Percentiles rank a stretch among this genome's conserved stretches.
Conservation (phyloP, 2,329 filamentous ascomycete genomes). For the Cladorrhinum sp. region DNA sequence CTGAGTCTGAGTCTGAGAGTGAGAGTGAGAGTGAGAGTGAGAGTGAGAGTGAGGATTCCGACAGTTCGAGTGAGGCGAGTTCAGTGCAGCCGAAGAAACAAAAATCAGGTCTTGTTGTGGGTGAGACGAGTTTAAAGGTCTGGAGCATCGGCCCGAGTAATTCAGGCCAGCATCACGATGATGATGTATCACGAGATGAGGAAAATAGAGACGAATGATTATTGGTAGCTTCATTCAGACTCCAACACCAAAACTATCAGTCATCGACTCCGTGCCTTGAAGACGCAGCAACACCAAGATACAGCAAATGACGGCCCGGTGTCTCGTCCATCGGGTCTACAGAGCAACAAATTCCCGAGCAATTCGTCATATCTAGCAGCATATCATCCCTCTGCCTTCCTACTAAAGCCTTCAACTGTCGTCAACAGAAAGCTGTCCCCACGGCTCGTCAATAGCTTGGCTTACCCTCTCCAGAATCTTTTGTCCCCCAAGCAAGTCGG, state of each 20-base stretch:
- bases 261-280: background rate
- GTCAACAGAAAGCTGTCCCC: conserved; percentile 33
- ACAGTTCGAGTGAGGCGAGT: background rate
- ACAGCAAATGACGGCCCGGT: background rate
- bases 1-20: conserved; percentile 20
- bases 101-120: conserved; percentile 22
- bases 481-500: conserved; percentile 50
- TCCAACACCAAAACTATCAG: background rate
- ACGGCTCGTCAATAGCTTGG: conserved; percentile 47
- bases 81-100: background rate
- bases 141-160: conserved; percentile 37
- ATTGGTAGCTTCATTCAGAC: background rate
- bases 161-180: conserved; percentile 1
- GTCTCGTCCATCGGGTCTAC: background rate
- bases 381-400: too few species aligned
- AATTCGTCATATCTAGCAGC: background rate
- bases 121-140: conserved; percentile 45
- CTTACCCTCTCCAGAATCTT: conserved; percentile 52
- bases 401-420: conserved; percentile 16
- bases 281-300: background rate
- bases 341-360: conserved; percentile 1
- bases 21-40: conserved; percentile 9
- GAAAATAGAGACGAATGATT: conserved; percentile 1
- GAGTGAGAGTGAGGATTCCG: conserved; percentile 4
- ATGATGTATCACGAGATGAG: conserved; percentile 4